Conservation (phyloP, 768 basidiomycete genomes). For the Astraeus odoratus region DNA sequence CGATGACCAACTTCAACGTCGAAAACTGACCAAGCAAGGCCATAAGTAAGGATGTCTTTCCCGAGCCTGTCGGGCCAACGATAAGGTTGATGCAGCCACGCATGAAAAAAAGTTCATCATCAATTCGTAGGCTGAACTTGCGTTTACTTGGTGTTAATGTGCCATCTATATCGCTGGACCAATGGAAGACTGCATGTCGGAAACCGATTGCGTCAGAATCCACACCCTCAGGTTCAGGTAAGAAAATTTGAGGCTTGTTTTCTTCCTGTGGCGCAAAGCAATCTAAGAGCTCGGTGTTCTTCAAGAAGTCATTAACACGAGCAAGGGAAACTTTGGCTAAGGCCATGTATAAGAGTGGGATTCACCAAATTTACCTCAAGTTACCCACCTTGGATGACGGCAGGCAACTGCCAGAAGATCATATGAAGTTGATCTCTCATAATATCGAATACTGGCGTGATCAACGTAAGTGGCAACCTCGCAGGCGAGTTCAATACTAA, state of each 20-base stretch:
- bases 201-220: slow-evolving; percentile 40
- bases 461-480: neutral
- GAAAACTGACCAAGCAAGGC: slow-evolving; percentile 39
- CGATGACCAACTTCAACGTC: neutral
- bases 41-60: slow-evolving; percentile 63
- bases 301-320: slow-evolving; percentile 44
- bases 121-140: slow-evolving; percentile 43
- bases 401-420: slow-evolving; percentile 28
- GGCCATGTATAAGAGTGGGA: neutral
- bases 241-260: neutral
- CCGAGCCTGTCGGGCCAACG: slow-evolving; percentile 52
- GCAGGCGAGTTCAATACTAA: slow-evolving; percentile 3
- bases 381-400: slow-evolving; percentile 16
- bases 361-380: slow-evolving; percentile 15
- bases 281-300: slow-evolving; percentile 12
- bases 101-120: slow-evolving; percentile 51
- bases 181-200: slow-evolving; percentile 47
- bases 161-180: slow-evolving; percentile 26
- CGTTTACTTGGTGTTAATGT: slow-evolving; percentile 23
- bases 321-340: slow-evolving; percentile 59
- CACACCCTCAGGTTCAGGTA: slow-evolving; percentile 3
- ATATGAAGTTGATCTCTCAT: slow-evolving; percentile 43
- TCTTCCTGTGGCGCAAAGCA: slow-evolving; percentile 1
- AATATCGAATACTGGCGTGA: slow-evolving; percentile 48
- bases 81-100: slow-evolving; percentile 49